phyloP scores from a whole-genome alignment of 1,139 yeast genomes.

The Trichomonascaceae sp. region DNA sequence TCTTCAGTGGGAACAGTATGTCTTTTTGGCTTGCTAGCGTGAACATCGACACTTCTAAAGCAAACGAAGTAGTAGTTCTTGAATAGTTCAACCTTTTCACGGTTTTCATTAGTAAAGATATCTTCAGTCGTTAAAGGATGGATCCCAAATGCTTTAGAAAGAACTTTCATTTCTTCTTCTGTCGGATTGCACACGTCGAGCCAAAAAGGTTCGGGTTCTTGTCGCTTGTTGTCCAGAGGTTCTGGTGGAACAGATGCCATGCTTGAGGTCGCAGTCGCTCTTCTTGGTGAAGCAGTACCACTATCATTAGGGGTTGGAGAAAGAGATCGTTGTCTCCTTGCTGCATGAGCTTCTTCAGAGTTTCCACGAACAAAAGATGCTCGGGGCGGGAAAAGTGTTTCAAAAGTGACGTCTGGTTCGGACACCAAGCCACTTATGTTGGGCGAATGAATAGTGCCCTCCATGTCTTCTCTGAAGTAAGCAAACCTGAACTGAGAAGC shows the following conservation, averaged over 20 bases:
- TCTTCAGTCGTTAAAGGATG: constrained; percentile 97
- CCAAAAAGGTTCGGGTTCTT: constrained; percentile 62
- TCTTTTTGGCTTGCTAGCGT: constrained; percentile 16
- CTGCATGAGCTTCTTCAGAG: neutral
- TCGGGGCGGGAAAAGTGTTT: constrained; percentile 30
- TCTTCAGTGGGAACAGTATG: neutral
- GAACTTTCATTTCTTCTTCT: constrained; percentile 91
- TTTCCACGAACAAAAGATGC: neutral
- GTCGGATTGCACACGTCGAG: constrained; percentile 88
- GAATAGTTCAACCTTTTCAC: constrained; percentile 92
- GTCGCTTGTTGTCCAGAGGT: neutral
- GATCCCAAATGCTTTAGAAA: constrained; percentile 86
- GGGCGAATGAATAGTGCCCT: constrained; percentile 85
- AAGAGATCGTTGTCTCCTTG: neutral
- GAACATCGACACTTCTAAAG: constrained; percentile 83
- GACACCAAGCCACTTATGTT: constrained; percentile 69
- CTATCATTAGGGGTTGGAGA: neutral
- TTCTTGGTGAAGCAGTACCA: constrained; percentile 1
- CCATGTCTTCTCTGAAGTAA: constrained; percentile 84
- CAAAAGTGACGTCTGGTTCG: constrained; percentile 37
- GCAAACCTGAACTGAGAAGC: constrained; percentile 52
- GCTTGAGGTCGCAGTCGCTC: neutral
- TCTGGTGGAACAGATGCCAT: neutral
- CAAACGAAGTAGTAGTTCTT: constrained; percentile 86
- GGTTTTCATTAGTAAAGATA: constrained; percentile 84